These are phyloP conservation scores for Porodaedalea pini DNA, from an alignment of 1,284 basidiomycete genomes.

Conservation along the genomic window DNA sequence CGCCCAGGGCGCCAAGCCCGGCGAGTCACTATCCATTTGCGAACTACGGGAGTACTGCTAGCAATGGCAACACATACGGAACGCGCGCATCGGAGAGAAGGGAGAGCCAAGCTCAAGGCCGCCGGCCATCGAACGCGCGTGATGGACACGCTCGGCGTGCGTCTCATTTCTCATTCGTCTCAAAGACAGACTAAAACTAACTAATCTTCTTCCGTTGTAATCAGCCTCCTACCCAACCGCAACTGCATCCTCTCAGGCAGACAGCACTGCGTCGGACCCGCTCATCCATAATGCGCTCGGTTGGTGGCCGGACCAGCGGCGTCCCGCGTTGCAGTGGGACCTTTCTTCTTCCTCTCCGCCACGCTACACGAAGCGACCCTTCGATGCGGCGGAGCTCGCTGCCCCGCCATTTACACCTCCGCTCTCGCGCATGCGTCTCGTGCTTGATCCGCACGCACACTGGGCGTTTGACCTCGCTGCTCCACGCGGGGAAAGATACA, in stretches of 20 bases:
- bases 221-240: neutral
- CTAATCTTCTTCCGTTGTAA: neutral
- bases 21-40: neutral
- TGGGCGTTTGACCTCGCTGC: constrained; percentile 14
- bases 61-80: too few species aligned
- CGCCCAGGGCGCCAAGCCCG: neutral
- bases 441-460: neutral
- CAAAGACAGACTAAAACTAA: neutral
- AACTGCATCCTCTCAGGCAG: constrained; percentile 2
- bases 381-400: constrained; percentile 5
- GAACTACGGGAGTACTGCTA: neutral
- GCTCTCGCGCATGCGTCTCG: constrained; percentile 7
- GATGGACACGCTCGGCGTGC: neutral
- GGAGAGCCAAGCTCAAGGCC: neutral
- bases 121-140: neutral
- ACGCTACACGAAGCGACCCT: constrained; percentile 6
- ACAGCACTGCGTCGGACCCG: constrained; percentile 11
- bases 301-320: constrained; percentile 16
- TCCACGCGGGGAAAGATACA: neutral
- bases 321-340: constrained; percentile 13
- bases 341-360: constrained; percentile 2
- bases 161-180: neutral
- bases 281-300: constrained; percentile 18
- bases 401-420: constrained; percentile 14
- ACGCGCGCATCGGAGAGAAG: too few species aligned